Conservation (phyloP, 2,329 filamentous ascomycete species). For the Aspergillus thermomutatus region DNA sequence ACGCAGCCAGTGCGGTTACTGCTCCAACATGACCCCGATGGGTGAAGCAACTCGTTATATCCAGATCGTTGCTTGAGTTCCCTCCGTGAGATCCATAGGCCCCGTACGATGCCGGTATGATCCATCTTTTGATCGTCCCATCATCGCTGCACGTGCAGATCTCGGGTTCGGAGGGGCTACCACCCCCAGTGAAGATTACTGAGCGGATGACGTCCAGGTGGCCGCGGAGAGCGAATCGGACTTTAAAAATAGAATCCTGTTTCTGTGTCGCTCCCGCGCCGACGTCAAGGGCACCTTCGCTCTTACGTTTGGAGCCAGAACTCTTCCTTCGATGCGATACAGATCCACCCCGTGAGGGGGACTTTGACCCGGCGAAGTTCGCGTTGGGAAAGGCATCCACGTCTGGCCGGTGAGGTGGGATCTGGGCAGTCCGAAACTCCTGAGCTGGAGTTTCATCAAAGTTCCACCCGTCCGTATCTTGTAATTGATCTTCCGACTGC, state of each 20-base stretch:
- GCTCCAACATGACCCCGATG: slow-evolving; percentile 91
- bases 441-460: slow-evolving; percentile 75
- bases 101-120: slow-evolving; percentile 79
- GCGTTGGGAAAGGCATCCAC: slow-evolving; percentile 83
- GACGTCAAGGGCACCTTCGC: slow-evolving; percentile 63
- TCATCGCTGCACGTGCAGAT: slow-evolving; percentile 96
- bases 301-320: slow-evolving; percentile 67
- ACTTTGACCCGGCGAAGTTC: slow-evolving; percentile 73
- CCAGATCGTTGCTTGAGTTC: slow-evolving; percentile 70
- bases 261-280: slow-evolving; percentile 46
- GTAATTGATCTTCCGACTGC: slow-evolving; percentile 46
- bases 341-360: slow-evolving; percentile 64
- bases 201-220: slow-evolving; percentile 92
- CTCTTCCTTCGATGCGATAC: slow-evolving; percentile 75
- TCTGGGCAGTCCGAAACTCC: slow-evolving; percentile 38
- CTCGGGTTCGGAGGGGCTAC: slow-evolving; percentile 91
- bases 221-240: slow-evolving; percentile 85
- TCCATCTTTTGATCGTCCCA: slow-evolving; percentile 93
- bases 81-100: slow-evolving; percentile 52
- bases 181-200: slow-evolving; percentile 94
- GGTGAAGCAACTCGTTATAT: slow-evolving; percentile 91
- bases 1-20: slow-evolving; percentile 82
- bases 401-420: slow-evolving; percentile 67
- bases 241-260: slow-evolving; percentile 79
- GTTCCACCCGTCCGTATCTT: slow-evolving; percentile 79